These are phyloP conservation scores for Euptelea pleiosperma DNA, from an alignment of 164 flowering plant genomes.

Conservation along the genomic window DNA sequence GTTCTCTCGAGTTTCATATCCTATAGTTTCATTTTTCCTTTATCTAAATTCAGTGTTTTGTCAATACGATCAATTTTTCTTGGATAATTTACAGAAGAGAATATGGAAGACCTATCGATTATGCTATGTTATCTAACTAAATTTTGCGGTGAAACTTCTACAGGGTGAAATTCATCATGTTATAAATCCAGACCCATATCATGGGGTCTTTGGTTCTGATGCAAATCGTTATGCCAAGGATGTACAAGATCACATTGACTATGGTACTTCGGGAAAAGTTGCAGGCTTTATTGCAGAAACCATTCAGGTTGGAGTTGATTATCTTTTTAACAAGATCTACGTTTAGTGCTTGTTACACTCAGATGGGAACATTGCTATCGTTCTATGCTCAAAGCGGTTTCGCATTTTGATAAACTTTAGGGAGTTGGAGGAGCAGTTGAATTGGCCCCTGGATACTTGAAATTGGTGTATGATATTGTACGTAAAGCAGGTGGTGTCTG, in stretches of 20 bases:
- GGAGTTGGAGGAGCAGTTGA: conserved; percentile 99
- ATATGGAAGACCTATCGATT: background rate
- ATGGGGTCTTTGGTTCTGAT: conserved; percentile 84
- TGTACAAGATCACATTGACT: conserved; percentile 90
- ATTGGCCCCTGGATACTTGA: conserved; percentile 92
- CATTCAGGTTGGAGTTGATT: conserved; percentile 61
- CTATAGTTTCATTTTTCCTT: too few species aligned
- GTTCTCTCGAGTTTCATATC: background rate
- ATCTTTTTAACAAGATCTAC: background rate
- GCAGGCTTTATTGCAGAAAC: conserved; percentile 99
- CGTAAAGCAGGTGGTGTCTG: conserved; percentile 96
- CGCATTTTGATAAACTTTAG: conserved; percentile 30
- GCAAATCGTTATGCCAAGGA: conserved; percentile 70
- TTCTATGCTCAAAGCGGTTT: background rate
- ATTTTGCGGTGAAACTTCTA: conserved; percentile 12
- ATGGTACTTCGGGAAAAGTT: conserved; percentile 85
- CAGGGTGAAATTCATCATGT: conserved; percentile 98
- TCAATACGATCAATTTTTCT: background rate
- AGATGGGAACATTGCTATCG: background rate
- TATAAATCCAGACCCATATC: conserved; percentile 91
- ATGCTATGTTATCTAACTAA: background rate
- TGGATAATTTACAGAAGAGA: background rate
- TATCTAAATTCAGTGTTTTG: too few species aligned
- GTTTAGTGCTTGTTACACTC: background rate
- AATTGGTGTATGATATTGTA: conserved; percentile 81